Evolutionary conservation across 768 basidiomycete genomes (phyloP).

Genomic region (Lyophyllum atratum): DNA sequence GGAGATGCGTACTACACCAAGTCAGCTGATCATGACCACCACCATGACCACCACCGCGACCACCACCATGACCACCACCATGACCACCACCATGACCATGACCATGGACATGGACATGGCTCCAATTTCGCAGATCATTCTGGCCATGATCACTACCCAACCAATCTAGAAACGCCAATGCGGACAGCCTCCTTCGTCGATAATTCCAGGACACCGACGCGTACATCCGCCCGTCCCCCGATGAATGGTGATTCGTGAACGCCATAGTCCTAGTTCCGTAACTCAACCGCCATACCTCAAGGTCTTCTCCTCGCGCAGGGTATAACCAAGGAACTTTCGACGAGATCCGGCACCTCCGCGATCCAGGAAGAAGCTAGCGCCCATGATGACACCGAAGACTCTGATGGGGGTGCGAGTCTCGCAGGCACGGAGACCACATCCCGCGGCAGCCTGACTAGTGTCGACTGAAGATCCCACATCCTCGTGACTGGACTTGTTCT

Average conservation of each 20-base stretch:
- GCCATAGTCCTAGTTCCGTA: conserved; percentile 20
- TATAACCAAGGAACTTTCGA: background rate
- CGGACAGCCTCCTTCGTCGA: conserved; percentile 9
- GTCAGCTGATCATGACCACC: conserved; percentile 11
- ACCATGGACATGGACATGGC: conserved; percentile 7
- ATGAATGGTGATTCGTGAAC: conserved; percentile 53
- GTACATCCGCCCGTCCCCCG: conserved; percentile 36
- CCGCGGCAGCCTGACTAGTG: conserved; percentile 52
- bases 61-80: conserved; percentile 8
- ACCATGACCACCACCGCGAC: conserved; percentile 16
- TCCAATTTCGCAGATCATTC: background rate
- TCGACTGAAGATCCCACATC: conserved; percentile 32
- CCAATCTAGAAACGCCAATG: background rate
- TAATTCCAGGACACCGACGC: conserved; percentile 30
- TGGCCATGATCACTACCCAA: background rate
- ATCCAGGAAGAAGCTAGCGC: background rate
- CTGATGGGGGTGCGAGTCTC: conserved; percentile 39
- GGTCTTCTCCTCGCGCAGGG: conserved; percentile 5
- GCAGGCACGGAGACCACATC: conserved; percentile 43
- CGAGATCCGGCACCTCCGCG: background rate
- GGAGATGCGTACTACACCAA: conserved; percentile 1
- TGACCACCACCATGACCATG: conserved; percentile 15
- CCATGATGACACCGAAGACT: conserved; percentile 24
- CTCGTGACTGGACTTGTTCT: conserved; percentile 2
- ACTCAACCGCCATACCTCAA: conserved; percentile 14